Evolutionary conservation across 73 alveolate genomes (phyloP), one percentile per base, ranked within the genome.

Genomic region (Tetrahymena borealis): DNA sequence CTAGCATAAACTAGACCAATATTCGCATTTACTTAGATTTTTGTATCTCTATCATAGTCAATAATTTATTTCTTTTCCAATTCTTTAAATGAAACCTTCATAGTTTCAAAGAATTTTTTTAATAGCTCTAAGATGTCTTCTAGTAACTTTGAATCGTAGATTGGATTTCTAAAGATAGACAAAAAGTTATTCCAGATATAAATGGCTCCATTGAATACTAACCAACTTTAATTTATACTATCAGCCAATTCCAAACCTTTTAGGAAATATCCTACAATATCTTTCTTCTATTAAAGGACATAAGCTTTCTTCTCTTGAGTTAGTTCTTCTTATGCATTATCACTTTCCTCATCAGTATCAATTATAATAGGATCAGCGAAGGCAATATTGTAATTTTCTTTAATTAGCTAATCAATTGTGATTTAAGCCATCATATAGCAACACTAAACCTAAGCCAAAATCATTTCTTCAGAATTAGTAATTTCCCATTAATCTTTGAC

Each of bases 191-290:
- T 98, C 99, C 99, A 99, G 90, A 97, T 96, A 85, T 96, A 94
- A 85, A 99, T 98, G 11, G 99, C 99, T 8, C 99, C 99, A 92
- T 98, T 99, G 94, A 99, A 99, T 33, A 98, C 97, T 78, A 99
- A 90, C 99, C 99, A 98, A 78, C 99, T 96, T 93, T 99, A 98
- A 78, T 98, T 96, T n/a, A 98, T 97, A 15, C 97, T 85, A 93
- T 95, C 95, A 20, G 99, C 99, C 38, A 97, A 95, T 79, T 97
- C 96, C 33, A 97, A 97, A 39, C 99, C 99, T 78, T 96, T 96
- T 42, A 96, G 97, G 85, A 98, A 95, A 91, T 97, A 97, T 60
- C 96, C 97, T 40, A 97, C 95, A 94, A 99, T 95, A 42, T 97
- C 94, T 31, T 40, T 94, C 93, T 98, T 98, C 98, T 98, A 96